phyloP scores from a whole-genome alignment of 495 filamentous ascomycete genomes.

The Hypoxylon crocopeplum region DNA sequence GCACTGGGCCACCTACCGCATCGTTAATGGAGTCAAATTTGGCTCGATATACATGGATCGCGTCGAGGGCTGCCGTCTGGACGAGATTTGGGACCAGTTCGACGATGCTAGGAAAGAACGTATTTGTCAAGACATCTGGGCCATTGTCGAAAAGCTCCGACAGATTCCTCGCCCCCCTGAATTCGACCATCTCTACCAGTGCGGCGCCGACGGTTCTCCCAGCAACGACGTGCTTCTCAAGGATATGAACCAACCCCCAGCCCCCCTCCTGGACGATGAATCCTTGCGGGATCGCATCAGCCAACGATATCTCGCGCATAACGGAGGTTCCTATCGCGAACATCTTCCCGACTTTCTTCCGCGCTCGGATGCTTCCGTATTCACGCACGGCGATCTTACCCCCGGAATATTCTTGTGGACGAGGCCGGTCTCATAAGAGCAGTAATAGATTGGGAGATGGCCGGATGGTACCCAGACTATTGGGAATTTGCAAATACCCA shows the following conservation, averaged over 20 bases:
- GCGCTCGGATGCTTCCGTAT: conserved; percentile 37
- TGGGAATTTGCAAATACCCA: conserved; percentile 59
- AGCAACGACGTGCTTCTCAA: conserved; percentile 41
- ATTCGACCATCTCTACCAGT: conserved; percentile 41
- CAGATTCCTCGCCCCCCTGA: conserved; percentile 37
- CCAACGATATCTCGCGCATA: conserved; percentile 46
- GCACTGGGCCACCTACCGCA: not conserved
- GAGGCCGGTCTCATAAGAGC: conserved; percentile 43
- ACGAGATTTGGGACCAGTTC: conserved; percentile 41
- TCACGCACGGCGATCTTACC: conserved; percentile 45
- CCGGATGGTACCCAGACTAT: conserved; percentile 59
- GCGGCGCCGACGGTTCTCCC: conserved; percentile 45
- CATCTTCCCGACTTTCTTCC: conserved; percentile 44
- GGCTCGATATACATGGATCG: conserved; percentile 41
- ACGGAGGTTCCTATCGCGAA: conserved; percentile 42
- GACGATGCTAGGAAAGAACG: conserved; percentile 40
- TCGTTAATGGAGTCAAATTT: not conserved
- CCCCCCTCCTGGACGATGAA: conserved; percentile 32
- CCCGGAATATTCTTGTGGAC: conserved; percentile 51
- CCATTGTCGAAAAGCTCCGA: conserved; percentile 42
- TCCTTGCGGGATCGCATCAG: conserved; percentile 44
- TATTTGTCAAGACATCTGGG: conserved; percentile 46
- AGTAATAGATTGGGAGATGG: conserved; percentile 55
- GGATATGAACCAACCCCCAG: conserved; percentile 40
- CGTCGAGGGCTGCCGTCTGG: conserved; percentile 12